A percentile compares a stretch with the other conserved stretches of the same genome.
Evolutionary conservation across 768 basidiomycete species (phyloP).

Genomic region (Suillus clintonianus): DNA sequence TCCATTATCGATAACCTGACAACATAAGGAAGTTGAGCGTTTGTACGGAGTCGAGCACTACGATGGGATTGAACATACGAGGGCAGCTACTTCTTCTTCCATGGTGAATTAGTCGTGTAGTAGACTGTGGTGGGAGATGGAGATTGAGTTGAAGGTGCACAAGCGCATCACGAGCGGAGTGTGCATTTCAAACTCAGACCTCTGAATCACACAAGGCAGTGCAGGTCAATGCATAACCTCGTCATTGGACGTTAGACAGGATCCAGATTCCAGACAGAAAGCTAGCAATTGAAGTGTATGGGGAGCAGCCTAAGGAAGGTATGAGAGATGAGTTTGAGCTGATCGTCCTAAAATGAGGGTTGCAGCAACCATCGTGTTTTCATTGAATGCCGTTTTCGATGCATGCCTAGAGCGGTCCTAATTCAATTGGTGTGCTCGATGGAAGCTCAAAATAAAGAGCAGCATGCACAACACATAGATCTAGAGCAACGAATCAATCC

Average conservation of each 20-base stretch:
- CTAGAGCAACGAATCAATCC: not conserved
- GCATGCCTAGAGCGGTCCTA: not conserved
- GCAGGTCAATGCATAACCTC: not conserved
- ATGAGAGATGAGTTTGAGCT: not conserved
- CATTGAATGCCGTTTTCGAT: not conserved
- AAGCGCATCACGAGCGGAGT: slow-evolving; percentile 1
- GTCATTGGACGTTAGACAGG: not conserved
- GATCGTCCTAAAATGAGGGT: not conserved
- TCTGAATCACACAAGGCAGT: not conserved
- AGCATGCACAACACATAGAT: not conserved
- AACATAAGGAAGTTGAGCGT: slow-evolving; percentile 4
- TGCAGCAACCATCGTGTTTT: not conserved
- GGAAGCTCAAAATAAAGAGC: not conserved
- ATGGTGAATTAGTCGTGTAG: slow-evolving; percentile 36
- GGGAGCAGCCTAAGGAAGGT: not conserved
- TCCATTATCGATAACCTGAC: slow-evolving; percentile 88
- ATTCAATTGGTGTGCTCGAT: not conserved
- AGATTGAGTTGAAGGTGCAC: not conserved
- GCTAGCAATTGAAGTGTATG: not conserved
- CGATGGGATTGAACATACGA: slow-evolving; percentile 33
- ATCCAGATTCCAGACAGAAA: not conserved
- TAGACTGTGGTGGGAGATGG: slow-evolving; percentile 22
- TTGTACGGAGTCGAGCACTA: slow-evolving; percentile 4
- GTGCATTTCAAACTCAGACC: slow-evolving; percentile 1
- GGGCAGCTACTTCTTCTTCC: slow-evolving; percentile 68